Conservation (phyloP, 2,329 filamentous ascomycete species). For the Metarhizium anisopliae region DNA sequence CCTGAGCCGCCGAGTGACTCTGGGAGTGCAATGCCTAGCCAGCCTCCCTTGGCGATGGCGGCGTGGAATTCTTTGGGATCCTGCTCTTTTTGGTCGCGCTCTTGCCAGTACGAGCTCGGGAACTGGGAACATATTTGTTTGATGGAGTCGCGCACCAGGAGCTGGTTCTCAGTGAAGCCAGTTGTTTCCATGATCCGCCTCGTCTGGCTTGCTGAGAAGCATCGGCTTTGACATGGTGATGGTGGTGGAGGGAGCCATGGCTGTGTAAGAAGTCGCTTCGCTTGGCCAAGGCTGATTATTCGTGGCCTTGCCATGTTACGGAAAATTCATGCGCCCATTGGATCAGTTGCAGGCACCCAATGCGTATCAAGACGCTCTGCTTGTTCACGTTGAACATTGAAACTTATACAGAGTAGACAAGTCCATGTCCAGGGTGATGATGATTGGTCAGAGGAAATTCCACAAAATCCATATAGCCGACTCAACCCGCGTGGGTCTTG, state of each 20-base stretch:
- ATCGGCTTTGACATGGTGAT: not conserved
- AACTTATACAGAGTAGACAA: too few species aligned
- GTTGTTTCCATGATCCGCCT: conserved; percentile 57
- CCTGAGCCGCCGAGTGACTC: conserved; percentile 67
- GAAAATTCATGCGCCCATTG: not conserved
- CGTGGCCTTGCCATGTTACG: not conserved
- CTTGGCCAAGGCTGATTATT: not conserved
- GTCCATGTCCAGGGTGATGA: too few species aligned
- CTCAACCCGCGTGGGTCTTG: not conserved
- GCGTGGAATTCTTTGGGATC: conserved; percentile 72
- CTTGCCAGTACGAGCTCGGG: conserved; percentile 68
- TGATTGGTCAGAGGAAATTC: too few species aligned
- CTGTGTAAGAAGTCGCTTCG: not conserved
- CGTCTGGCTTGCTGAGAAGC: not conserved
- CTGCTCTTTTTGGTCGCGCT: conserved; percentile 58
- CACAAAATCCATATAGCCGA: not conserved
- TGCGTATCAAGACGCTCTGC: too few species aligned
- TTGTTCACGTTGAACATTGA: too few species aligned
- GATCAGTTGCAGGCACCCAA: not conserved
- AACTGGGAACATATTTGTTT: conserved; percentile 60
- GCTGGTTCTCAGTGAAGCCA: conserved; percentile 63
- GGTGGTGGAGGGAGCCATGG: not conserved
- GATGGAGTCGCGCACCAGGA: conserved; percentile 64
- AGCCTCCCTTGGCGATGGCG: conserved; percentile 64
- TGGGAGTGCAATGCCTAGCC: conserved; percentile 73